Conservation (phyloP, 208 protist species). For the Tetramitus jugosus region DNA sequence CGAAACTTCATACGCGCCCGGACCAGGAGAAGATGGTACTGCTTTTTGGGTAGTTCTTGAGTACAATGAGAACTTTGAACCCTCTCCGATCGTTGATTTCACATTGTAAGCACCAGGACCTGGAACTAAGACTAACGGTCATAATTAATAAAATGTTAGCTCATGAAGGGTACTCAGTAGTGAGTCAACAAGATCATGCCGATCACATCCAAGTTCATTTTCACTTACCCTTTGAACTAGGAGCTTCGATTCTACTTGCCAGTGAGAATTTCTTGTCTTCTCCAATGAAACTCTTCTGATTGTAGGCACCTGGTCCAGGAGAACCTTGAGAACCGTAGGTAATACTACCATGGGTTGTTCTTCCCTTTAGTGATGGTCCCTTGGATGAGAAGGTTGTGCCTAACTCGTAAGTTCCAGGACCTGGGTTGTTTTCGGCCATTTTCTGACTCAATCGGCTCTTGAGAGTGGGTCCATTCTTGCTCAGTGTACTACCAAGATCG, state of each 20-base stretch:
- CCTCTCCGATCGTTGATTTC: background rate
- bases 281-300: background rate
- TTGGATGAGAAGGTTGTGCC: no score
- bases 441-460: background rate
- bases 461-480: background rate
- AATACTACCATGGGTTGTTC: no score
- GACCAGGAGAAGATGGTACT: background rate
- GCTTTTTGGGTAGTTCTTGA: background rate
- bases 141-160: background rate
- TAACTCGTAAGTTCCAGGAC: constrained; percentile 5
- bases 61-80: background rate
- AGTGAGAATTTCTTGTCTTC: background rate
- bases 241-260: background rate
- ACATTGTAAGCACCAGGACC: background rate
- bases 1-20: background rate
- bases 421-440: background rate
- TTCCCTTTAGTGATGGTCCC: background rate
- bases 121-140: background rate
- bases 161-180: background rate
- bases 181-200: background rate
- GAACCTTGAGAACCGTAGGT: background rate
- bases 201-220: background rate
- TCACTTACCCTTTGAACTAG: background rate
- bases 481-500: background rate
- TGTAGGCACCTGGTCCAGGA: constrained; percentile 6